Evolutionary conservation across 2,329 filamentous ascomycete genomes (phyloP).

Genomic region (Scedosporium boydii): DNA sequence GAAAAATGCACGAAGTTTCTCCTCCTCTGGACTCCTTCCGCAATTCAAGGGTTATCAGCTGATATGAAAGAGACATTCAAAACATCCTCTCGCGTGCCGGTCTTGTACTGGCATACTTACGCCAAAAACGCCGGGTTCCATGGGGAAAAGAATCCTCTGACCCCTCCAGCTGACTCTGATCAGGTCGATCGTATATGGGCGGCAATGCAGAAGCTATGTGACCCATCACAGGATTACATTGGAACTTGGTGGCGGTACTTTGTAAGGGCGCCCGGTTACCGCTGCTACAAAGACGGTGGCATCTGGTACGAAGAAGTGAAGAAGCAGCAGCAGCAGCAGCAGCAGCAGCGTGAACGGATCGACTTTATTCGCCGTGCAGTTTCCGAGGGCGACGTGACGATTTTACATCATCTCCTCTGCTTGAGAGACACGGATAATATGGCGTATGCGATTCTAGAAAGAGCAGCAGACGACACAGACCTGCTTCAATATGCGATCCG

Average conservation of each 20-base stretch:
- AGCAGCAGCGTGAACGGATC: neutral
- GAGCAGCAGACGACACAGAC: neutral
- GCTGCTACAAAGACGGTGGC: neutral
- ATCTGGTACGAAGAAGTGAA: neutral
- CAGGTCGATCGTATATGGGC: neutral
- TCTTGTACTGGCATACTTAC: neutral
- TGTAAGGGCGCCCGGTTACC: neutral
- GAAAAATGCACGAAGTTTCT: neutral
- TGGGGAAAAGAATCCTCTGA: neutral
- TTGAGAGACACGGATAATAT: neutral
- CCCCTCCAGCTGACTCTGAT: neutral
- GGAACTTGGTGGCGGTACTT: neutral
- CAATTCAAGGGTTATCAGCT: neutral
- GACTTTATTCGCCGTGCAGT: neutral
- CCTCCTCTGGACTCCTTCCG: neutral
- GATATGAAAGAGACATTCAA: neutral
- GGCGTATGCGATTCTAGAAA: neutral
- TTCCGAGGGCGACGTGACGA: neutral
- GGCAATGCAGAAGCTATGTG: neutral
- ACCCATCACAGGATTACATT: neutral
- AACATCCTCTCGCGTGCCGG: neutral
- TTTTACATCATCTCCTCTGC: neutral
- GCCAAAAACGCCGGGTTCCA: neutral
- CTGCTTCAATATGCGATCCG: neutral
- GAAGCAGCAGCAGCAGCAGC: neutral